Evolutionary conservation across 2,329 filamentous ascomycete genomes (phyloP).

Genomic region (Paecilomyces fulvus): DNA sequence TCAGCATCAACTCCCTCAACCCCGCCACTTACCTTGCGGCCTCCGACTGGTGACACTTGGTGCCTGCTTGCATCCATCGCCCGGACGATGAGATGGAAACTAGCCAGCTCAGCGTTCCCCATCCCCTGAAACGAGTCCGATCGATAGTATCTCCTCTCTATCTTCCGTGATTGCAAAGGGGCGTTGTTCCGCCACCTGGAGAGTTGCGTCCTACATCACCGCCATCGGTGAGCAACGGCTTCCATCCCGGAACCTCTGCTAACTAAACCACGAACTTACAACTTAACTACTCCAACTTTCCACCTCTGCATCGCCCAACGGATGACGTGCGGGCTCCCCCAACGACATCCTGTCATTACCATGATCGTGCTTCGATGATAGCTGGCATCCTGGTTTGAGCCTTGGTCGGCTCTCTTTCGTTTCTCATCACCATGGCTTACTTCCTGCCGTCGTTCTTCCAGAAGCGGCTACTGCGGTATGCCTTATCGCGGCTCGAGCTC

Average conservation of each 20-base stretch:
- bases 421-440: conserved; percentile 52
- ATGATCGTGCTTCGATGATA: conserved; percentile 20
- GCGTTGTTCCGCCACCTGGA: neutral
- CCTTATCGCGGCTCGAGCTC: conserved; percentile 71
- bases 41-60: conserved; percentile 1
- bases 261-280: neutral
- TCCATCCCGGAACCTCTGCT: neutral
- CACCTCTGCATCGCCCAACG: neutral
- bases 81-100: neutral
- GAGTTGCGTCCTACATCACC: neutral
- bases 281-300: neutral
- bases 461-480: conserved; percentile 82
- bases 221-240: neutral
- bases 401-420: conserved; percentile 19
- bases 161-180: neutral
- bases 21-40: neutral
- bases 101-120: neutral
- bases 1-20: neutral
- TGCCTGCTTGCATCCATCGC: neutral
- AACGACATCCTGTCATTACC: conserved; percentile 4
- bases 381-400: conserved; percentile 15
- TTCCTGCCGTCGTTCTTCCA: conserved; percentile 72
- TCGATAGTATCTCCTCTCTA: neutral
- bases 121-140: neutral
- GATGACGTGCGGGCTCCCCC: neutral